Base-by-base conservation (phyloP, 78 protist species). In the Dictyostelium brefeldianum region DNA sequence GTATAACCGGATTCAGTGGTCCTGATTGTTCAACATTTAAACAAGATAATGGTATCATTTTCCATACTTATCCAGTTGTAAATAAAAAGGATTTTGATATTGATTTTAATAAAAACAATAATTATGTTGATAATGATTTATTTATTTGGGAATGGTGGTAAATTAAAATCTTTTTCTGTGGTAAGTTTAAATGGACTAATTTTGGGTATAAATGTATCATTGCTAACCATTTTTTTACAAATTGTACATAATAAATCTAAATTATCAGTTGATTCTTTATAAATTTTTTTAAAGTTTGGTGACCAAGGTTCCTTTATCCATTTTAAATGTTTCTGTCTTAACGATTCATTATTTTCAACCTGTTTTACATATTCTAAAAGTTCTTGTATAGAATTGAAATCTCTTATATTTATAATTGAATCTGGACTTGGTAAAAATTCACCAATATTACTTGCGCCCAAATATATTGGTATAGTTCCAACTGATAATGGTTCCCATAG, bases 371-470 rank as follows among this genome's bases (percentile, higher is more conserved):
- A 89, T 3, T 54, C 73, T 12, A 67, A 2, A 0, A 89, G 65
- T 2, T 89, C 22, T 5, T 73, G 31, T 1, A 79, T 47, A 17
- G 93, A 64, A 11, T 54, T n/a, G 17, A 67, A 90, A 54, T 90
- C 95, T 11, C 46, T 5, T 4, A 84, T 67, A 25, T 57, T 73
- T 5, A 91, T 65, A 1, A 78, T 83, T 5, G 91, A 82, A 54
- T 91, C 31, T 20, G 62, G 73, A 25, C 57, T 12, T 25, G 83
- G 85, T 50, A 70, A 69, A 78, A 82, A 91, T 53, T 80, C 53
- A 5, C 20, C 25, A 6, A 46, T 70, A 64, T 91, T 91, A 8
- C 83, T 81, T 18, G 95, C 90, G 15, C 95, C 95, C 10, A 73
- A 43, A 78, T 91, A 91, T 1, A 91, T 57, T 56, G 83, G 77